phyloP scores from a whole-genome alignment of 208 protist genomes.

The Leishmania amazonensis region DNA sequence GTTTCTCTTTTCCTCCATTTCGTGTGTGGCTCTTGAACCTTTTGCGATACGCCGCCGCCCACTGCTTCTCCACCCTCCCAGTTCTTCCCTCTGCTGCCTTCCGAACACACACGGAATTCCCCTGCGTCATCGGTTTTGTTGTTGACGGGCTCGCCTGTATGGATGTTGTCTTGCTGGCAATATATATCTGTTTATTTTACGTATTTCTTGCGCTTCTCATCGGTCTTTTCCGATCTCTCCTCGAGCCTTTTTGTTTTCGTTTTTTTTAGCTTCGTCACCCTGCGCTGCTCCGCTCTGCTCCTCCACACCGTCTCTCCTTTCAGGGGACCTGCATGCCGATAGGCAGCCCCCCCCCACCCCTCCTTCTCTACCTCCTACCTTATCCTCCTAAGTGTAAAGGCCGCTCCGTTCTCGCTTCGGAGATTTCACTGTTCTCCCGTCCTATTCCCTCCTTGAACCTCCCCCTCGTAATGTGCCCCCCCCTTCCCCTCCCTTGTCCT shows the following conservation, averaged over 20 bases:
- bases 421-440: neutral
- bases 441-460: neutral
- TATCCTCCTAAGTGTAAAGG: no score
- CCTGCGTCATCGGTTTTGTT: neutral
- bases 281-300: neutral
- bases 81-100: neutral
- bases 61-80: neutral
- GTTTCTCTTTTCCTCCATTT: neutral
- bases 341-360: neutral
- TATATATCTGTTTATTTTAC: no score
- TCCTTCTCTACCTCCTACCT: no score
- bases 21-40: neutral
- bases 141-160: neutral
- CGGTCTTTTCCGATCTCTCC: no score
- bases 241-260: neutral
- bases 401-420: neutral
- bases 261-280: neutral
- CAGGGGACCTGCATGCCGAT: neutral
- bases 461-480: neutral
- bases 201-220: no score
- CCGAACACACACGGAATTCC: neutral
- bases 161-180: neutral
- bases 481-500: neutral
- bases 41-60: neutral
- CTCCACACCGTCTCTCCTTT: neutral